Percentiles rank a stretch among this genome's conserved stretches.
These are phyloP conservation scores for Globisporangium paroecandrum DNA, from an alignment of 352 stramenopile species.

Conservation along the genomic window DNA sequence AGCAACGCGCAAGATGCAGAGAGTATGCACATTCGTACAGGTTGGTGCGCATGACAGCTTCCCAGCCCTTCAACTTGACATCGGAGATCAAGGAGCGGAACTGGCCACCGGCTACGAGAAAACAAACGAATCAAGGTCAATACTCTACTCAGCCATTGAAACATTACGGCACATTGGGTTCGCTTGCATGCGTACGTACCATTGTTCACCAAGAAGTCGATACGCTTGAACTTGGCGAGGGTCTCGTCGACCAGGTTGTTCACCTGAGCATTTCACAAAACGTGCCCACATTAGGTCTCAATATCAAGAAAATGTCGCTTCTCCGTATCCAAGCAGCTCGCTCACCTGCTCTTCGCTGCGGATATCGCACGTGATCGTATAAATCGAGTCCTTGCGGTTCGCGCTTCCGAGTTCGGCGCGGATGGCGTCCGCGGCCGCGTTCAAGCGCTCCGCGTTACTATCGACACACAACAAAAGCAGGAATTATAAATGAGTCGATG, in stretches of 20 bases:
- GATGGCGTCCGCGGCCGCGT: constrained; percentile 53
- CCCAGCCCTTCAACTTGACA: constrained; percentile 88
- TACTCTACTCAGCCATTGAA: neutral
- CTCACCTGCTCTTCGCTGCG: constrained; percentile 59
- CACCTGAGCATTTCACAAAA: constrained; percentile 32
- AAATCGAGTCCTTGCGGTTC: constrained; percentile 36
- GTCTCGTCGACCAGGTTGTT: constrained; percentile 62
- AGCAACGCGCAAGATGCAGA: neutral
- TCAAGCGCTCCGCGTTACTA: constrained; percentile 68
- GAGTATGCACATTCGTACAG: constrained; percentile 32
- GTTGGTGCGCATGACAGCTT: constrained; percentile 92
- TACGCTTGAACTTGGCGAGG: constrained; percentile 72
- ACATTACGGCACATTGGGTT: neutral
- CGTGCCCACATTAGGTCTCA: neutral
- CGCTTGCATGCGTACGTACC: constrained; percentile 22
- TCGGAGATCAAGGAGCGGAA: constrained; percentile 88
- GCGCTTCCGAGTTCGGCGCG: constrained; percentile 40
- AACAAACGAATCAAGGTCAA: neutral
- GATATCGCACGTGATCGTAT: constrained; percentile 71
- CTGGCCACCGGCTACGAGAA: constrained; percentile 79
- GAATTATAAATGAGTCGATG: neutral
- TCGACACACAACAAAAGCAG: neutral
- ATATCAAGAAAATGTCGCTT: neutral
- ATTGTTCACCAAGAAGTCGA: constrained; percentile 94
- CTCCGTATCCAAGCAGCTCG: neutral